These are phyloP conservation scores for Podospora conica DNA, from an alignment of 495 filamentous ascomycete species.

Conservation along the genomic window DNA sequence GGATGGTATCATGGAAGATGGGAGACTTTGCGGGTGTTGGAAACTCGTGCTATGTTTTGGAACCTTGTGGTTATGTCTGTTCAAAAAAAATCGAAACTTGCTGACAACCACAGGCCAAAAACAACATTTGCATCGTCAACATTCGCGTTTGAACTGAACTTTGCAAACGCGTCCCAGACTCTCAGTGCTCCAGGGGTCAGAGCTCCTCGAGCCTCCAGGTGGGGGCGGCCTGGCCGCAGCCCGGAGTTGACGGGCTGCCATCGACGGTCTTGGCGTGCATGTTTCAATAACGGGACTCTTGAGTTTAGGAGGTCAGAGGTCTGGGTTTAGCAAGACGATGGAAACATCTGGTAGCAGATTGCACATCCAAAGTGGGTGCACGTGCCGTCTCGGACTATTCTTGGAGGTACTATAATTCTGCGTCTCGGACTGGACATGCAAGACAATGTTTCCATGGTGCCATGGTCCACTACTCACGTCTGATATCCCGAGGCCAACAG, in stretches of 20 bases:
- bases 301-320: not conserved
- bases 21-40: not conserved
- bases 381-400: not conserved
- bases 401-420: not conserved
- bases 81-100: not conserved
- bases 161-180: not conserved
- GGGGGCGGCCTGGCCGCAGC: not conserved
- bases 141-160: not conserved
- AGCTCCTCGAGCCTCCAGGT: not conserved
- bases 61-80: not conserved
- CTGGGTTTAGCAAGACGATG: not conserved
- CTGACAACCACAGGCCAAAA: not conserved
- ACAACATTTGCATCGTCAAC: not conserved
- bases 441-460: not conserved
- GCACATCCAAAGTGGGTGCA: not conserved
- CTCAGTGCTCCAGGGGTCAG: too few species aligned
- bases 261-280: not conserved
- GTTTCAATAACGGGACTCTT: not conserved
- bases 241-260: not conserved
- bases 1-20: not conserved
- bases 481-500: not conserved
- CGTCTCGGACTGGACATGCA: not conserved
- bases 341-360: not conserved
- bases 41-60: not conserved
- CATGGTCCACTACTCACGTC: too few species aligned